Evolutionary conservation across 169 alveolate species (phyloP).

Genomic region (Babesia divergens): DNA sequence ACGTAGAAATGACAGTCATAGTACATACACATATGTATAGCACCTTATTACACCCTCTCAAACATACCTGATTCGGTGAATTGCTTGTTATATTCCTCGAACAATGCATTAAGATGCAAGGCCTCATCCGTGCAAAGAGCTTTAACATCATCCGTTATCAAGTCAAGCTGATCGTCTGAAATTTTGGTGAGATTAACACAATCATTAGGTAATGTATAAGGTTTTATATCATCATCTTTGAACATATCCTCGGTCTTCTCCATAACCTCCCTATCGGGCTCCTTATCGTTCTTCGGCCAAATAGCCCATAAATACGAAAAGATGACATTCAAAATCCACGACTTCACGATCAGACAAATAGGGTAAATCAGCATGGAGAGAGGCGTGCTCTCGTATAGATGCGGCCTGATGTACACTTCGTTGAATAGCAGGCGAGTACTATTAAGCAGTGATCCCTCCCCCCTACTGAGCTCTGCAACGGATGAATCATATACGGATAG

Average conservation of each 20-base stretch:
- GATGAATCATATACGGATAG: background rate
- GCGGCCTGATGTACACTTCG: conserved; percentile 19
- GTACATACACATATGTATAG: too few species aligned
- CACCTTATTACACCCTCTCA: background rate
- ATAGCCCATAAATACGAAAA: conserved; percentile 49
- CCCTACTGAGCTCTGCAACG: conserved; percentile 23
- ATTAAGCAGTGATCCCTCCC: conserved; percentile 3
- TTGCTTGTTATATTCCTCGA: conserved; percentile 26
- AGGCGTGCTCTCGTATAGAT: conserved; percentile 17
- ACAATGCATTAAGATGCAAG: background rate
- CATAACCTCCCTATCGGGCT: background rate
- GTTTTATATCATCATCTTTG: conserved; percentile 2
- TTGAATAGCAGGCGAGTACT: conserved; percentile 15
- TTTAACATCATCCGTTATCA: conserved; percentile 48
- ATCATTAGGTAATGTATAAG: background rate
- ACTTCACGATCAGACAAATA: conserved; percentile 16
- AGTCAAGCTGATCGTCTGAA: conserved; percentile 44
- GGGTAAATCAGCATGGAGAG: conserved; percentile 33
- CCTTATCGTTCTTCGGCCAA: conserved; percentile 58
- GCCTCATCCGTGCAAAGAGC: conserved; percentile 34
- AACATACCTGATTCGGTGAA: background rate
- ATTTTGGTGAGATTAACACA: conserved; percentile 18
- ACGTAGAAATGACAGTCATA: too few species aligned
- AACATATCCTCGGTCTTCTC: conserved; percentile 32
- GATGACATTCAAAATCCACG: conserved; percentile 22